A percentile compares a stretch with the other conserved stretches of the same genome.
phyloP scores from a whole-genome alignment of 2,329 filamentous ascomycete species.

The Aspergillus spinulosporus region DNA sequence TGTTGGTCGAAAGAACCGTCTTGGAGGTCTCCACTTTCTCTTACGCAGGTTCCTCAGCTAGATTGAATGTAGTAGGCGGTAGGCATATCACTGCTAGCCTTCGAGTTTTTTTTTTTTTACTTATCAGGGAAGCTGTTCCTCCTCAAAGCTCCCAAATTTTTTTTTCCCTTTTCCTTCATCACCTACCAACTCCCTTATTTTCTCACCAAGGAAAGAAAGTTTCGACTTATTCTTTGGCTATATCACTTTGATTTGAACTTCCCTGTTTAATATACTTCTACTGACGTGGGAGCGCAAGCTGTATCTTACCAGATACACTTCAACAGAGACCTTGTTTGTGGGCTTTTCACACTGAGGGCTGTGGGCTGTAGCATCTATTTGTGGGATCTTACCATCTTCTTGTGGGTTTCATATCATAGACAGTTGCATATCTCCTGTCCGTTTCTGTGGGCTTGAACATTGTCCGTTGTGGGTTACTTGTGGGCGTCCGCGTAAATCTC shows the following conservation, averaged over 20 bases:
- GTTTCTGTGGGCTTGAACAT: conserved; percentile 47
- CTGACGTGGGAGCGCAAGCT: conserved; percentile 37
- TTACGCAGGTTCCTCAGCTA: conserved; percentile 23
- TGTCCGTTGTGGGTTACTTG: conserved; percentile 44
- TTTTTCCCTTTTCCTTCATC: conserved; percentile 22
- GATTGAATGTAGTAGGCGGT: conserved; percentile 30
- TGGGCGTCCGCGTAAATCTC: conserved; percentile 36
- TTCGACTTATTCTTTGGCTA: conserved; percentile 18
- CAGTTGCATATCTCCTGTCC: conserved; percentile 44
- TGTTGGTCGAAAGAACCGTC: conserved; percentile 9
- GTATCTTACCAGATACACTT: conserved; percentile 37
- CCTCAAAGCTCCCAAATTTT: conserved; percentile 27
- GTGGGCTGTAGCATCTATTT: conserved; percentile 45
- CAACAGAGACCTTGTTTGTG: conserved; percentile 42
- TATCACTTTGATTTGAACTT: conserved; percentile 21
- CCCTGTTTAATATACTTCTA: conserved; percentile 25
- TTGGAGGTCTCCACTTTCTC: conserved; percentile 25
- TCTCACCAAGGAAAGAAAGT: neutral
- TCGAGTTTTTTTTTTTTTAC: conserved; percentile 32
- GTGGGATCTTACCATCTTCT: conserved; percentile 42
- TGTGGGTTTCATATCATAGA: conserved; percentile 21
- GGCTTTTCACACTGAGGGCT: conserved; percentile 44
- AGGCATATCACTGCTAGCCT: conserved; percentile 32
- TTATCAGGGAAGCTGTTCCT: conserved; percentile 26
- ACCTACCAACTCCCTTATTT: conserved; percentile 17